phyloP scores from a whole-genome alignment of 2,329 filamentous ascomycete genomes.

The Botryotinia convoluta region DNA sequence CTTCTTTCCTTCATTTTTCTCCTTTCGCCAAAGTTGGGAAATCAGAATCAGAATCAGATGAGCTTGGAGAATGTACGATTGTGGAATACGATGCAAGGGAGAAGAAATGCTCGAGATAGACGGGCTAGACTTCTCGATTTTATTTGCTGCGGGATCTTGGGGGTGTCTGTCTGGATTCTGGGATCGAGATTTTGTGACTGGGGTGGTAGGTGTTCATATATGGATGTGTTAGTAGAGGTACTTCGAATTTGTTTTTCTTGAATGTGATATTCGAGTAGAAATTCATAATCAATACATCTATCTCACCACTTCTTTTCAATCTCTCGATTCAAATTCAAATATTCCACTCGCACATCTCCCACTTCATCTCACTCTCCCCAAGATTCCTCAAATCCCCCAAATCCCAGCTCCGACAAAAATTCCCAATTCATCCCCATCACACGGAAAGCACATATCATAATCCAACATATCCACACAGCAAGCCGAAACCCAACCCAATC shows the following conservation, averaged over 20 bases:
- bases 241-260: neutral
- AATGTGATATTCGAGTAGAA: neutral
- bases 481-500: too few species aligned
- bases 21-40: neutral
- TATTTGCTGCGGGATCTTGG: neutral
- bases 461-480: too few species aligned
- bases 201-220: neutral
- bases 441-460: too few species aligned
- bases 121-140: neutral
- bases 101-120: accelerated
- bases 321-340: neutral
- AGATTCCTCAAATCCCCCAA: too few species aligned
- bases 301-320: neutral
- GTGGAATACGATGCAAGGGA: neutral
- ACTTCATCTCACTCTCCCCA: neutral
- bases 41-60: neutral
- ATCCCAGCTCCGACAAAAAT: too few species aligned
- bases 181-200: neutral
- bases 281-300: neutral
- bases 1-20: too few species aligned
- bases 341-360: neutral
- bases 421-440: too few species aligned
- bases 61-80: neutral
- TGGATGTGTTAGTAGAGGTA: neutral
- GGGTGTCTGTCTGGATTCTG: neutral